Evolutionary conservation across 192 early-diverging fungal genomes (phyloP).

Genomic region (Phlyctochytrium planicorne): DNA sequence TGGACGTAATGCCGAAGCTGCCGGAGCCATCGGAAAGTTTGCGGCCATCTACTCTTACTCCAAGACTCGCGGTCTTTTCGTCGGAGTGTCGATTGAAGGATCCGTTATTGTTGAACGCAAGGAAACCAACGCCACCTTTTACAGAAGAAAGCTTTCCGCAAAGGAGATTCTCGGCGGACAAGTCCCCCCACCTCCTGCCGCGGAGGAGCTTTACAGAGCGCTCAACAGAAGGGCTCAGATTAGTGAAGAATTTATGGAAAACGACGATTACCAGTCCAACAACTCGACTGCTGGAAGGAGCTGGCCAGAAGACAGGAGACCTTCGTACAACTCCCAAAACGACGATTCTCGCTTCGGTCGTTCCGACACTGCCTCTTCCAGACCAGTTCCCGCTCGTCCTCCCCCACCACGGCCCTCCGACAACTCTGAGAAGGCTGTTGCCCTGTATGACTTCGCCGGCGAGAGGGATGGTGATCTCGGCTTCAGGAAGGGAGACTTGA

Average conservation of each 20-base stretch:
- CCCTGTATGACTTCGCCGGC: slow-evolving; percentile 67
- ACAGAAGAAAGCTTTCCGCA: slow-evolving; percentile 69
- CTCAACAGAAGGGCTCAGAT: slow-evolving; percentile 40
- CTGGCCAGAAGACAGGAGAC: background rate
- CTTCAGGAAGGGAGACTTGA: slow-evolving; percentile 63
- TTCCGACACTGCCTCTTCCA: background rate
- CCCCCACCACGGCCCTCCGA: slow-evolving; percentile 18
- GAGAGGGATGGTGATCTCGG: slow-evolving; percentile 53
- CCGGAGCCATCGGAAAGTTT: slow-evolving; percentile 71
- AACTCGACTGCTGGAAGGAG: background rate
- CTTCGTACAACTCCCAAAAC: background rate
- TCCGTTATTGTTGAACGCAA: slow-evolving; percentile 88
- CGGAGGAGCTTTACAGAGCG: slow-evolving; percentile 74
- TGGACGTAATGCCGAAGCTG: slow-evolving; percentile 81
- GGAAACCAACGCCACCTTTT: slow-evolving; percentile 88
- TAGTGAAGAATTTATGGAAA: slow-evolving; percentile 10
- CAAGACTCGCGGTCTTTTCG: slow-evolving; percentile 90
- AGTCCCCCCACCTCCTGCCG: slow-evolving; percentile 77
- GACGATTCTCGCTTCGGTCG: background rate
- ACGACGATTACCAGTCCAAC: background rate
- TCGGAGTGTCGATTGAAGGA: slow-evolving; percentile 88
- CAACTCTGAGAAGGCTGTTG: slow-evolving; percentile 39
- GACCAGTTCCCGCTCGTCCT: slow-evolving; percentile 15
- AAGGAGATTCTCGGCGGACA: slow-evolving; percentile 81
- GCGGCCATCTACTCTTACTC: slow-evolving; percentile 91